Conservation (phyloP, 1,284 basidiomycete genomes). For the Coriolopsis trogii region DNA sequence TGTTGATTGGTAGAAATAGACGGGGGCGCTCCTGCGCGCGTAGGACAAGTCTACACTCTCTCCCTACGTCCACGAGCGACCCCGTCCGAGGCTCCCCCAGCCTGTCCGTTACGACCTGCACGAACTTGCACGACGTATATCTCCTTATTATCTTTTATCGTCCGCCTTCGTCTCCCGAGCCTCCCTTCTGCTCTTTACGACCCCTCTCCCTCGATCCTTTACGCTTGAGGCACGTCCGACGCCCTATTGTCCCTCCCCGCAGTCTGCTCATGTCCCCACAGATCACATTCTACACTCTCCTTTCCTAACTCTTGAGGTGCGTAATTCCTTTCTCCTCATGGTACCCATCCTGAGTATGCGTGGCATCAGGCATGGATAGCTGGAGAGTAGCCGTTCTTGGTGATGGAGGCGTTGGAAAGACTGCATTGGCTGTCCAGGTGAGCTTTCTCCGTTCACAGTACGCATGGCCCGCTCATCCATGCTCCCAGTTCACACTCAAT, state of each 20-base stretch:
- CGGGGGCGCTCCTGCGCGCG: constrained; percentile 25
- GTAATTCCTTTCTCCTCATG: constrained; percentile 3
- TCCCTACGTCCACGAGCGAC: constrained; percentile 34
- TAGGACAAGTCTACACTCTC: constrained; percentile 33
- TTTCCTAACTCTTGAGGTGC: constrained; percentile 27
- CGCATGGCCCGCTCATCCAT: constrained; percentile 17
- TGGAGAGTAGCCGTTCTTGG: constrained; percentile 95
- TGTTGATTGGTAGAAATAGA: constrained; percentile 32
- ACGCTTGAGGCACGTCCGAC: constrained; percentile 33
- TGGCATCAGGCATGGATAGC: constrained; percentile 70
- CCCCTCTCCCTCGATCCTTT: constrained; percentile 26
- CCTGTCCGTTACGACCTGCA: constrained; percentile 69
- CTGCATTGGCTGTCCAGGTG: constrained; percentile 93
- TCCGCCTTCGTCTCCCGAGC: constrained; percentile 26
- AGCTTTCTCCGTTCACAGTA: constrained; percentile 31
- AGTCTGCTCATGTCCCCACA: constrained; percentile 15
- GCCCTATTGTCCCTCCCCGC: constrained; percentile 8
- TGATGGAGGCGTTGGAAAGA: constrained; percentile 98
- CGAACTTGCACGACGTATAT: constrained; percentile 67
- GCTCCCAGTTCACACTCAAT: constrained; percentile 81
- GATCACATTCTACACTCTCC: constrained; percentile 31
- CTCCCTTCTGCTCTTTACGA: constrained; percentile 21
- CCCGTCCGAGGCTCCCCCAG: constrained; percentile 31
- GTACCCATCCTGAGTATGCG: constrained; percentile 6
- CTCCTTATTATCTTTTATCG: constrained; percentile 36